phyloP scores from a whole-genome alignment of 169 alveolate species.

The Plasmodium cynomolgi region DNA sequence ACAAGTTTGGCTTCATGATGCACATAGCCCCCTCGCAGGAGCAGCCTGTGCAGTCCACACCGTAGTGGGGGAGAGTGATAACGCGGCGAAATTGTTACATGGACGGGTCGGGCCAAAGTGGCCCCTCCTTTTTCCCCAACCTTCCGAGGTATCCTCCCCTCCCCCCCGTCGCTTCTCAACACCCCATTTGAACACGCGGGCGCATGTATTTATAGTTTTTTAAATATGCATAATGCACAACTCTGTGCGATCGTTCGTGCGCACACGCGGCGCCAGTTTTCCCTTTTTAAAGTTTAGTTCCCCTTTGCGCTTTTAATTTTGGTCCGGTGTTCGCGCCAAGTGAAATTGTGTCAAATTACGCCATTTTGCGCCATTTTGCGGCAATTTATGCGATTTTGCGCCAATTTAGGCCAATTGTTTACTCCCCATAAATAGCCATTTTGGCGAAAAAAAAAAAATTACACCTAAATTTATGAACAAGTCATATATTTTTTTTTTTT shows the following conservation, averaged over 20 bases:
- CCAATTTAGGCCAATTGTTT: neutral
- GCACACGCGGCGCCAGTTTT: neutral
- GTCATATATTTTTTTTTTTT: neutral
- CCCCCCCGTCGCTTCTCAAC: neutral
- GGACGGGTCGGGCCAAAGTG: neutral
- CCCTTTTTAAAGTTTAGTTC: neutral
- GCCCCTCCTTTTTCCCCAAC: neutral
- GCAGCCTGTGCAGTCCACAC: constrained; percentile 26
- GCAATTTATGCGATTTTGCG: neutral
- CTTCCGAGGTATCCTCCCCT: too few species aligned
- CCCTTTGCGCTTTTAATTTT: constrained; percentile 7
- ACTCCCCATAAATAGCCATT: neutral
- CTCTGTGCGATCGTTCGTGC: neutral
- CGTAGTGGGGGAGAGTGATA: neutral
- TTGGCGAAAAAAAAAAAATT: neutral
- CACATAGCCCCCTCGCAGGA: constrained; percentile 90
- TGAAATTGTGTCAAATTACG: neutral
- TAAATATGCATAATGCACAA: neutral
- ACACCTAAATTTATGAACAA: neutral
- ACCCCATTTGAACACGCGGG: neutral
- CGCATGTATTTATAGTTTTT: neutral
- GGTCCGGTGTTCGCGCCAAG: neutral
- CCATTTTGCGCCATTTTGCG: neutral
- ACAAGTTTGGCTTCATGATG: constrained; percentile 93
- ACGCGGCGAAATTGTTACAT: neutral